Base-by-base conservation (phyloP, 208 protist species). In the Wallacemonas sp. region DNA sequence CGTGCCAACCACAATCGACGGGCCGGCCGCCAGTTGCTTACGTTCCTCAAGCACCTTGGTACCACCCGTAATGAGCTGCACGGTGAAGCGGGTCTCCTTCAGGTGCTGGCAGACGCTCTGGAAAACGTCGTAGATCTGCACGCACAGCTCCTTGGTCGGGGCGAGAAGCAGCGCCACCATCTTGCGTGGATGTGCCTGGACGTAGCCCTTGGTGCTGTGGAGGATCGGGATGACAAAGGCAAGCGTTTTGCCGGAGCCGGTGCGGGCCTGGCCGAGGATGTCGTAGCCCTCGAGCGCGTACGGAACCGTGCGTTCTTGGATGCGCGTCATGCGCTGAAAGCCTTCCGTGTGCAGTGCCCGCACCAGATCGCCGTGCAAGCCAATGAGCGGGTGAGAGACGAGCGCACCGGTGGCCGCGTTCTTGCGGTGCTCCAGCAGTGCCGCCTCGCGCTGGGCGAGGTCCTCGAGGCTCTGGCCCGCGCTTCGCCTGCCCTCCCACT, bases 171-270 rank as follows among this genome's bases (percentile, higher is more conserved):
- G 75, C 29, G 81, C 90, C 12, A 90, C 70, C 19, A 82, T 91
- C 19, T 66, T 60, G 38, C 77, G 54, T 2, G 88, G 88, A 24
- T 75, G 64, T 38, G 90, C 74, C n/a, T 52, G 17, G 1, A 86
- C 60, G 8, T 86, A 61, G 54, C 74, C 70, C 52, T 89, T 69
- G 23, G 87, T 71, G 17, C 71, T 66, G 47, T 99, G 93, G 4
- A 99, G 75, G 14, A 99, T 90, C 4, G 97, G 96, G 12, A 98
- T 73, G 49, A 83, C 93, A 67, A 98, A 98, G 39, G 94, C 91
- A 21, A 98, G 84, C 4, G 97, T 98, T 65, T 98, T 98, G 52
- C 96, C 96, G 30, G 88, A 96, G 56, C 96, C 96, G 26, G 96
- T 98, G 65, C 96, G 79, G 1, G 97, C 93, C 64, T 97, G 86